Percentiles rank a stretch among this genome's conserved stretches.
Conservation (phyloP, 1,284 basidiomycete genomes). For the Laetiporus sulphureus region DNA sequence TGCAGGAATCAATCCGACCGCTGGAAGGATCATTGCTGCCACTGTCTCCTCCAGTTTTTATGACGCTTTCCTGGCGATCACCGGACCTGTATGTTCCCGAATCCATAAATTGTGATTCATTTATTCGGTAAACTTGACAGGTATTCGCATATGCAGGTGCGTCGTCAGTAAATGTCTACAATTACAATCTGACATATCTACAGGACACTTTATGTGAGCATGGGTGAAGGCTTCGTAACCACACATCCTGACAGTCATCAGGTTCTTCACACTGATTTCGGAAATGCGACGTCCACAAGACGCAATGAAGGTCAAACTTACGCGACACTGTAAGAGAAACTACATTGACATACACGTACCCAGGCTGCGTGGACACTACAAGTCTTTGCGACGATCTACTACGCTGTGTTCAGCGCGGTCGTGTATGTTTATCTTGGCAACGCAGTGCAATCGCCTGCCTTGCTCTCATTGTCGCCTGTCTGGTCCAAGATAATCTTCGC, state of each 20-base stretch:
- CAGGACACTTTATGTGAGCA: constrained; percentile 48
- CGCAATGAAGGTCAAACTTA: constrained; percentile 53
- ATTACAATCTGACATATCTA: not conserved
- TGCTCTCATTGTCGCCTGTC: constrained; percentile 41
- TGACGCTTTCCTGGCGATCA: constrained; percentile 46
- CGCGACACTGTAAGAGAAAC: too few species aligned
- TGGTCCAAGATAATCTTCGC: constrained; percentile 47
- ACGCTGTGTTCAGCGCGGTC: constrained; percentile 43
- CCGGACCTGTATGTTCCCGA: constrained; percentile 37
- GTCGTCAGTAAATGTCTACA: constrained; percentile 6
- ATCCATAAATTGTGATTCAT: too few species aligned
- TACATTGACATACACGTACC: too few species aligned
- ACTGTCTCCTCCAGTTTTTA: constrained; percentile 38
- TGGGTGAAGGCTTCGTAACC: not conserved
- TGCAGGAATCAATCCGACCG: constrained; percentile 40
- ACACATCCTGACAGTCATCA: constrained; percentile 8
- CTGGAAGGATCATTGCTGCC: constrained; percentile 34
- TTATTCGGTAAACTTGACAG: too few species aligned
- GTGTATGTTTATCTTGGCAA: constrained; percentile 54
- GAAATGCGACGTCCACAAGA: constrained; percentile 47
- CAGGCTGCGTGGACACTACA: constrained; percentile 49
- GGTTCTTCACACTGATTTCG: constrained; percentile 52
- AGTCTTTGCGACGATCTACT: constrained; percentile 44
- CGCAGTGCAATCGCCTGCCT: constrained; percentile 46
- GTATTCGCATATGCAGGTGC: constrained; percentile 48